Conservation (phyloP, 1,284 basidiomycete genomes). For the Ceratobasidium sp. region DNA sequence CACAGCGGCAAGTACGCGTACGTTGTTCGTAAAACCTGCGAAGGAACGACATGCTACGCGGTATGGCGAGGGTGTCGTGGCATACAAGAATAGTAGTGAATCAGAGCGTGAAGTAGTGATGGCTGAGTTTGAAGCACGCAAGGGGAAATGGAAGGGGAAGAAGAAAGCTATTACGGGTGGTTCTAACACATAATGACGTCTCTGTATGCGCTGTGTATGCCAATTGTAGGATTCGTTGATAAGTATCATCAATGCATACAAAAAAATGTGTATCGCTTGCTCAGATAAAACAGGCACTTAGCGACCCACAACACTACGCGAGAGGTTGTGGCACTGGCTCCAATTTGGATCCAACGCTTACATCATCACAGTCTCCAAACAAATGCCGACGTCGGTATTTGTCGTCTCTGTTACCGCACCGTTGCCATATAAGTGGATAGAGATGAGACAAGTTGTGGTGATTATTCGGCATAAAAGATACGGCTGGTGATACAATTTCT, state of each 20-base stretch:
- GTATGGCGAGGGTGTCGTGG: constrained; percentile 57
- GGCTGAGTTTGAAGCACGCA: constrained; percentile 56
- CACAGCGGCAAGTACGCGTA: constrained; percentile 56
- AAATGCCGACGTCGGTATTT: too few species aligned
- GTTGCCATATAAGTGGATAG: too few species aligned
- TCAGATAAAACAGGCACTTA: too few species aligned
- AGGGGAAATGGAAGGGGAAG: constrained; percentile 54
- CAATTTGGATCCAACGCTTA: too few species aligned
- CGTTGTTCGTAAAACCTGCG: constrained; percentile 52
- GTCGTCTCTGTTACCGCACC: too few species aligned
- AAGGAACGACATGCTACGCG: constrained; percentile 55
- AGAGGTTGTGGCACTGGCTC: too few species aligned
- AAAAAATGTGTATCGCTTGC: too few species aligned
- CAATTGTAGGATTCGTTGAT: too few species aligned
- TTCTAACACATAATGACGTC: background rate
- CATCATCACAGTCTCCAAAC: too few species aligned
- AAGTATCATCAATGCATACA: too few species aligned
- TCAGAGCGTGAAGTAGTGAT: constrained; percentile 56
- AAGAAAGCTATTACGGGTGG: constrained; percentile 44
- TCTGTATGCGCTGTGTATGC: background rate
- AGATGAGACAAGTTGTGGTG: too few species aligned
- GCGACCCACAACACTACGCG: too few species aligned
- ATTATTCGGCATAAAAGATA: background rate
- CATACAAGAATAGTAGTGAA: constrained; percentile 53
- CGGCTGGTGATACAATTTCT: background rate